A percentile compares a stretch with the other conserved stretches of the same genome.
Evolutionary conservation across 495 filamentous ascomycete genomes (phyloP).

Genomic region (Diplogelasinospora grovesii): DNA sequence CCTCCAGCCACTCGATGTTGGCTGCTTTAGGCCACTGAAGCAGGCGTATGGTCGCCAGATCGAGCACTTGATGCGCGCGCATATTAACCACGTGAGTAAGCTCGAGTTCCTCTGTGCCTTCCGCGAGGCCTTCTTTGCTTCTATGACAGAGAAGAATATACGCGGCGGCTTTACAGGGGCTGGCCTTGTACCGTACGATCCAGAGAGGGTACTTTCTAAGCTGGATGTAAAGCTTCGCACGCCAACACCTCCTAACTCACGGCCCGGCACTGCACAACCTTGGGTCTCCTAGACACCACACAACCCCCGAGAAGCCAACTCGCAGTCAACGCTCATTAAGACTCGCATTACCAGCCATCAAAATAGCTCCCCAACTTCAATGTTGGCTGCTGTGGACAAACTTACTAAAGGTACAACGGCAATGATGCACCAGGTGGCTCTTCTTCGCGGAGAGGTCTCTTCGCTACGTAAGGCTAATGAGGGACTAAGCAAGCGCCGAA

Average conservation of each 20-base stretch:
- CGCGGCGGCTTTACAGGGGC: not conserved
- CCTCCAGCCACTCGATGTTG: constrained; percentile 4
- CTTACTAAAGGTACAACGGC: not conserved
- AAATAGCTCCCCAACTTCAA: constrained; percentile 1
- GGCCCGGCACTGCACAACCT: not conserved
- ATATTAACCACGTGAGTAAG: not conserved
- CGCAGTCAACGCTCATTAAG: not conserved
- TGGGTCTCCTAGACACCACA: not conserved
- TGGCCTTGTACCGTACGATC: constrained; percentile 1
- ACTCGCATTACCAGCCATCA: constrained; percentile 1
- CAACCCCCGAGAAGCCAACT: not conserved
- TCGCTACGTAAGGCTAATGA: constrained; percentile 1
- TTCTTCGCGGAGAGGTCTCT: not conserved
- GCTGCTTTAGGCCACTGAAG: constrained; percentile 1
- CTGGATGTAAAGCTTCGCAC: constrained; percentile 2
- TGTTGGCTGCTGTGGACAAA: not conserved
- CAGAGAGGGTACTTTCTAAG: not conserved
- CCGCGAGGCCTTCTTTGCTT: not conserved
- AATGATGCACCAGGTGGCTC: not conserved
- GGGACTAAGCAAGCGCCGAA: constrained; percentile 1
- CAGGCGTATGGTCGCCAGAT: not conserved
- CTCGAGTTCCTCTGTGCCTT: not conserved
- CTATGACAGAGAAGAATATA: not conserved
- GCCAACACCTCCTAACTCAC: not conserved
- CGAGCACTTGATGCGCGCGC: not conserved